Evolutionary conservation across 2,329 filamentous ascomycete genomes (phyloP), one percentile per base, ranked within the genome.

Genomic region (Purpureocillium takamizusanense): DNA sequence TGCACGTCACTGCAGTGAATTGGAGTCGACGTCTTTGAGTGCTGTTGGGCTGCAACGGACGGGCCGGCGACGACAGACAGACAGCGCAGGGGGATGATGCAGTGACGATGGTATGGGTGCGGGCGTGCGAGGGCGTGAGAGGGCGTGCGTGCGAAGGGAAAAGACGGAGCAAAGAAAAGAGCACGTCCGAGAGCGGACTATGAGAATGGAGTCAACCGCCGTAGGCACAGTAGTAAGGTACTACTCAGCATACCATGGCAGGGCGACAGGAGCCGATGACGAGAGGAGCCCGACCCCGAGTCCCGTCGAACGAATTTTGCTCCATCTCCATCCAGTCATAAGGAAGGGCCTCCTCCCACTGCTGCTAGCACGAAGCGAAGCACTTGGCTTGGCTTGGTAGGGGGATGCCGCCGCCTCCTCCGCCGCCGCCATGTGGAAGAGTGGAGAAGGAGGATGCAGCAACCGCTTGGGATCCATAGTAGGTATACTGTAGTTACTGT

Each of bases 161-260:
- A 14, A 30, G 28, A 30, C 11, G n/a, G n/a, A 14, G 11, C 28
- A 36, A 36, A 31, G 44, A 44, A 36, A 36, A 31, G 44, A 44
- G 33, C 43, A 43, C 45, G 50, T 51, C 53, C 55, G 51, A 56
- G 47, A 50, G 51, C 53, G 54, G 52, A 47, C 21, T 25, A 25
- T 25, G 21, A 25, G n/a, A n/a, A n/a, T n/a, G n/a, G n/a, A n/a
- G n/a, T n/a, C n/a, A n/a, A n/a, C n/a, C n/a, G n/a, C n/a, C n/a
- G n/a, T n/a, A n/a, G n/a, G n/a, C n/a, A n/a, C n/a, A 25, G 5
- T 5, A 25, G 21, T 25, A 25, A 25, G 10, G 21, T 5, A 5
- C 6, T 10, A 25, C 21, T 25, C 6, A 5, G 21, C 43, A 42
- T 32, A 34, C 40, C 41, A 40, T 14, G 39, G 30, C 31, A 35